Conservation (phyloP, 192 early-diverging fungal species). For the Mortierella antarctica region DNA sequence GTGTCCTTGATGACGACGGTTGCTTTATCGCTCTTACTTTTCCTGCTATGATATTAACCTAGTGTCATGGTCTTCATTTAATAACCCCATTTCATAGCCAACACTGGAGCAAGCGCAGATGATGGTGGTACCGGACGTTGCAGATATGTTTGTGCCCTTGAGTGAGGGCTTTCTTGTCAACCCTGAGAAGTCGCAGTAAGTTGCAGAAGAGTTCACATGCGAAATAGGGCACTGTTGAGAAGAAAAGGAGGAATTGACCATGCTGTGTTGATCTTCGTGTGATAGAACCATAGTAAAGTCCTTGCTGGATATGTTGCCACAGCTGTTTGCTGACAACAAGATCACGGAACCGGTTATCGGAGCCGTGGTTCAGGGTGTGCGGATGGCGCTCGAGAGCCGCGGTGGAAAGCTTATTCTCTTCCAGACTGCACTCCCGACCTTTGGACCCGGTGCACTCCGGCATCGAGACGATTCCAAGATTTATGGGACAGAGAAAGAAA, state of each 20-base stretch:
- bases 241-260: neutral
- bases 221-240: neutral
- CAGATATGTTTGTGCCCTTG: conserved; percentile 95
- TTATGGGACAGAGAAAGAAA: conserved; percentile 93
- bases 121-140: conserved; percentile 93
- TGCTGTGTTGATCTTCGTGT: neutral
- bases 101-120: conserved; percentile 89
- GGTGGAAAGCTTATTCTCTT: conserved; percentile 93
- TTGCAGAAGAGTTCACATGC: neutral
- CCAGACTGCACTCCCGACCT: conserved; percentile 85
- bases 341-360: conserved; percentile 82
- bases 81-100: conserved; percentile 51
- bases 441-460: conserved; percentile 87
- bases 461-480: conserved; percentile 91
- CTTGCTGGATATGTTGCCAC: conserved; percentile 84
- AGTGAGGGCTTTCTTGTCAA: conserved; percentile 92
- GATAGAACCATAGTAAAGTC: conserved; percentile 77
- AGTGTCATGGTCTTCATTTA: neutral
- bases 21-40: neutral
- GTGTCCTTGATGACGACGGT: neutral
- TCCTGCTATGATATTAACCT: neutral
- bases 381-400: conserved; percentile 75
- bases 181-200: conserved; percentile 78
- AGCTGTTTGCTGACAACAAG: conserved; percentile 84
- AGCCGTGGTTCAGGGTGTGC: conserved; percentile 80